Base-by-base conservation (phyloP, 345 rosid genomes). In the Reutealis trisperma region DNA sequence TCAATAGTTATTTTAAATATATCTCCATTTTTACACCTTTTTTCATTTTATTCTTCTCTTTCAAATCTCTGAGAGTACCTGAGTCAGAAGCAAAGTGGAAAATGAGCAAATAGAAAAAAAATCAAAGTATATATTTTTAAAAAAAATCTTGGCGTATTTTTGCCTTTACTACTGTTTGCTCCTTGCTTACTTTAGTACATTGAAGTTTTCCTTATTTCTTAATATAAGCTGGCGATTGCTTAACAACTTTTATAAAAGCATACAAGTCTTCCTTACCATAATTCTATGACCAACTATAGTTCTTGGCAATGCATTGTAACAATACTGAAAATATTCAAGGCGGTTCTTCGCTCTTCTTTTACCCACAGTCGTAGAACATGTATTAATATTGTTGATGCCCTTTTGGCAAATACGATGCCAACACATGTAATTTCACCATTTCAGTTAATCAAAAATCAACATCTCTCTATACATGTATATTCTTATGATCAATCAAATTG, bases 201-300 rank as follows among this genome's bases (percentile, higher is more conserved):
- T 55, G 57, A 47, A 22, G n/a, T 24, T 75, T 14, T 24, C 8
- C n/a, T 65, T 8, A 0, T 66, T 24, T 41, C 41, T 63, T 74
- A 8, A 75, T 66, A 13, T 68, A 76, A 74, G 79, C 74, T 15
- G 22, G 45, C 37, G 73, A 30, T 58, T 67, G 59, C 65, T 37
- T 45, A 7, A 45, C 69, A 13, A 69, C 79, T 55, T 70, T 76
- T 49, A 76, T 69, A 58, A 60, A 1, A 68, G 47, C 54, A 59
- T 34, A 58, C 16, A 69, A 60, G 60, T 8, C 60, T 21, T 30
- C 68, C 54, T 68, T 76, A 9, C 45, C 49, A 21, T 68, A 41
- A 58, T 76, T 60, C 67, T 32, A 68, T 62, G 74, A 37, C 49
- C 19, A 76, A 34, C 59, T 76, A n/a, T n/a, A n/a, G n/a, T n/a